phyloP scores from a whole-genome alignment of 805 yeast species.

The Wickerhamiella azyma region DNA sequence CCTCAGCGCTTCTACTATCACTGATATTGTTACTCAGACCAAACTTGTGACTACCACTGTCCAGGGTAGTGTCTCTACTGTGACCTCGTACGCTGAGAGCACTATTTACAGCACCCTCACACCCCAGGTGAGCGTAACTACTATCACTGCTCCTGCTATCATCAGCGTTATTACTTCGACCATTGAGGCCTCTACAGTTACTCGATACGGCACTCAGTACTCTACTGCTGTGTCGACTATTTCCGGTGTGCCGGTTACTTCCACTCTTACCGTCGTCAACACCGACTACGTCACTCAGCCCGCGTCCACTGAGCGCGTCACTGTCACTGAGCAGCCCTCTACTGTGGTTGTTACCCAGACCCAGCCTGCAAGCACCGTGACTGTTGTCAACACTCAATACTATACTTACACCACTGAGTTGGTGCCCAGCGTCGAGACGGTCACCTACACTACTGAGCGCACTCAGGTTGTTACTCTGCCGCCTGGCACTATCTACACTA shows the following conservation, averaged over 20 bases:
- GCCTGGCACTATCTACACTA: not conserved
- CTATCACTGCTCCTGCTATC: not conserved
- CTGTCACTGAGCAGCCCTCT: conserved; percentile 1
- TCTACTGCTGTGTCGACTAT: not conserved
- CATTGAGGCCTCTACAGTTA: not conserved
- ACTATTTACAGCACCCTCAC: not conserved
- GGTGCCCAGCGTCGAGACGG: not conserved
- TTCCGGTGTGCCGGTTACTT: not conserved
- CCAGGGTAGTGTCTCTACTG: not conserved
- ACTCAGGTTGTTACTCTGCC: not conserved
- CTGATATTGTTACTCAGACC: not conserved
- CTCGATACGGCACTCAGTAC: not conserved
- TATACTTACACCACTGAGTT: not conserved
- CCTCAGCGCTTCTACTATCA: not conserved
- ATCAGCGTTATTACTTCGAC: not conserved
- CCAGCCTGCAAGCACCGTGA: not conserved
- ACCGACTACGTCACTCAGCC: not conserved
- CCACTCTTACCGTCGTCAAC: conserved; percentile 1
- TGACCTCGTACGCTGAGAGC: not conserved
- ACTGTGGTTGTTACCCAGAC: conserved; percentile 1
- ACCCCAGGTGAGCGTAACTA: not conserved
- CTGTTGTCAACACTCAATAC: not conserved
- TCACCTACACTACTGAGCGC: not conserved
- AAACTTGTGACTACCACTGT: not conserved
- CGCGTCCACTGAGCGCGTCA: not conserved